Evolutionary conservation across 2,329 filamentous ascomycete species (phyloP).

Genomic region (Alternaria atra): DNA sequence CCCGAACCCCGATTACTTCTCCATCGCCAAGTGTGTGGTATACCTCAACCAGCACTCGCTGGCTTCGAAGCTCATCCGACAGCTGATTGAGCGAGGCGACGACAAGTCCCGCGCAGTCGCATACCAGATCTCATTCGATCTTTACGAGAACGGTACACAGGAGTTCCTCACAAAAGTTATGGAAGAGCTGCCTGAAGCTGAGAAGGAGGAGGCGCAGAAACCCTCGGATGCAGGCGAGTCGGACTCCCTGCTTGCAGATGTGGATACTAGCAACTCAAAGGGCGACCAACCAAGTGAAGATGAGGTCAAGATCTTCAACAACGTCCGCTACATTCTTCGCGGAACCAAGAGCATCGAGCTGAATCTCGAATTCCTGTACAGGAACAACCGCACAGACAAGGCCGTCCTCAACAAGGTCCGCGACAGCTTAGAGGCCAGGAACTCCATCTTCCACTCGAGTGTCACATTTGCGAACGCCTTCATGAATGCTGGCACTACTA

Average conservation of each 20-base stretch:
- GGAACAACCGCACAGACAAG: conserved; percentile 92
- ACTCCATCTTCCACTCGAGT: conserved; percentile 97
- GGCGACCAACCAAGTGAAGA: conserved; percentile 58
- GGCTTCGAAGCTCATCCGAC: conserved; percentile 84
- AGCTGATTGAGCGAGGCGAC: conserved; percentile 82
- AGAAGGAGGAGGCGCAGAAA: conserved; percentile 57
- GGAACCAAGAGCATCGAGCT: conserved; percentile 94
- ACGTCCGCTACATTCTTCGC: conserved; percentile 72
- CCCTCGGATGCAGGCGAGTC: conserved; percentile 64
- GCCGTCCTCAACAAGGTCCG: conserved; percentile 95
- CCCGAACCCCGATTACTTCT: conserved; percentile 93
- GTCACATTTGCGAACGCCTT: conserved; percentile 98
- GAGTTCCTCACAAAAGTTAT: conserved; percentile 94
- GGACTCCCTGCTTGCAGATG: conserved; percentile 66
- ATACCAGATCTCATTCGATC: conserved; percentile 97
- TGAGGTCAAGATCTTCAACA: conserved; percentile 63
- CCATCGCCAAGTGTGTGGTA: conserved; percentile 96
- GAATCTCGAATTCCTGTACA: conserved; percentile 94
- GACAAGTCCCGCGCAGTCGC: conserved; percentile 82
- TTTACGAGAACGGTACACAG: conserved; percentile 98
- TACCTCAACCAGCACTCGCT: conserved; percentile 92
- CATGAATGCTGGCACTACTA: conserved; percentile 98
- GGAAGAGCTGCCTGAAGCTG: conserved; percentile 71
- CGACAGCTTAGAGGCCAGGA: conserved; percentile 92
- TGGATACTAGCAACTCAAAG: conserved; percentile 61